Conservation (phyloP, 2,329 filamentous ascomycete genomes). For the Diplodia mutila region DNA sequence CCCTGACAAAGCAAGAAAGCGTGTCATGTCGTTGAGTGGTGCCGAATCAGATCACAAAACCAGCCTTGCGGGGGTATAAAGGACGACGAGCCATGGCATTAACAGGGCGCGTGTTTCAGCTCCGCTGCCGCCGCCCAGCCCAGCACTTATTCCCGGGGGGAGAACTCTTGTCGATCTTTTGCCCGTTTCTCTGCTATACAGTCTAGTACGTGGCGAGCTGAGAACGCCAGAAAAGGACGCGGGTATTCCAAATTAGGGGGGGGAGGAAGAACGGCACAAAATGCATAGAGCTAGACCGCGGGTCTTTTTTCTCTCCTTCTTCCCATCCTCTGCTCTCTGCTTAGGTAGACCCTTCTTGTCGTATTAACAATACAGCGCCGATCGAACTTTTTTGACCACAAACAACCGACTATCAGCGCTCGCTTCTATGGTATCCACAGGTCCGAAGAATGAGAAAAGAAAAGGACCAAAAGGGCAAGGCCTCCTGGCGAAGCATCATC, state of each 20-base stretch:
- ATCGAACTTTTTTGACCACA: not conserved
- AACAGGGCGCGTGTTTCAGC: not conserved
- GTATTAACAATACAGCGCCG: not conserved
- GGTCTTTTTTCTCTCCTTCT: not conserved
- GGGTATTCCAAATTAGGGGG: not conserved
- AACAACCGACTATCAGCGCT: not conserved
- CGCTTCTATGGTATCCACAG: constrained; percentile 14
- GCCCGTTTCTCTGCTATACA: not conserved
- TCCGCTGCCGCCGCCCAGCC: not conserved
- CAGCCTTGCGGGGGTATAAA: not conserved
- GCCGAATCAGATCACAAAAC: not conserved
- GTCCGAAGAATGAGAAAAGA: not conserved
- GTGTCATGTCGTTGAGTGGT: not conserved
- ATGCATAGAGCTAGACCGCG: not conserved
- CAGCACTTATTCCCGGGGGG: not conserved
- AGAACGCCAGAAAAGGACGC: not conserved
- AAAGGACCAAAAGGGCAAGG: not conserved
- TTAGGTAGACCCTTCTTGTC: not conserved
- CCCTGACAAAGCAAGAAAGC: not conserved
- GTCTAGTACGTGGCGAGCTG: not conserved
- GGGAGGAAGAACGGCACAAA: not conserved
- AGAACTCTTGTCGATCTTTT: not conserved
- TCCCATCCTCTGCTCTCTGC: not conserved
- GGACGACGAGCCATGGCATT: not conserved
- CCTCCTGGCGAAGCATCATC: not conserved